Evolutionary conservation across 2,329 filamentous ascomycete genomes (phyloP).

Genomic region (Xylariaceae sp.): DNA sequence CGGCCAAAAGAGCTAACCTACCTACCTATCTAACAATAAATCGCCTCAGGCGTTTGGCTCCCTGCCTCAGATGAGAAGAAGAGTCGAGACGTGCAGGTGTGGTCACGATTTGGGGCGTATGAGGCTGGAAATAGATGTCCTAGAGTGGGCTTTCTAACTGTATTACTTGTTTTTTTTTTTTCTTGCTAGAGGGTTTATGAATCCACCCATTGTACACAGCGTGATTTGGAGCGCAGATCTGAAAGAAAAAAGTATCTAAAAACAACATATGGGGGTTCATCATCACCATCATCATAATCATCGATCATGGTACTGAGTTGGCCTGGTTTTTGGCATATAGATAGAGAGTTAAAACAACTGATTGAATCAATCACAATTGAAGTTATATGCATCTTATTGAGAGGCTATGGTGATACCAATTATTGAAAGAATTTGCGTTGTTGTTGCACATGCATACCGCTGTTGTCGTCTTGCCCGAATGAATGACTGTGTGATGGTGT

Average conservation of each 20-base stretch:
- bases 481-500: too few relatives aligned
- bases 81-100: neutral
- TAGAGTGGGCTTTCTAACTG: slow-evolving; percentile 3
- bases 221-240: slow-evolving; percentile 4
- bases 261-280: neutral
- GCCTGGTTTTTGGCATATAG: neutral
- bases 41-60: too few relatives aligned
- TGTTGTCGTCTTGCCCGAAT: neutral
- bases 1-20: too few relatives aligned
- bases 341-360: too few relatives aligned
- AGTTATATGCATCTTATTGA: too few relatives aligned
- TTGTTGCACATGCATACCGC: neutral
- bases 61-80: neutral
- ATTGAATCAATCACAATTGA: too few relatives aligned
- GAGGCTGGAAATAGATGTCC: slow-evolving; percentile 3
- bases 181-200: neutral
- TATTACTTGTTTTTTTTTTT: slow-evolving; percentile 10
- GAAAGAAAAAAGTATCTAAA: neutral
- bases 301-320: neutral
- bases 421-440: neutral
- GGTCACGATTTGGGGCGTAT: neutral
- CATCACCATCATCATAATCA: too few relatives aligned
- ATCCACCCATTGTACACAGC: slow-evolving; percentile 10
- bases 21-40: too few relatives aligned
- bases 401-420: neutral